Evolutionary conservation across 2,329 filamentous ascomycete species (phyloP), one percentile per base, ranked within the genome.

Genomic region (Pseudogymnoascus sp.): DNA sequence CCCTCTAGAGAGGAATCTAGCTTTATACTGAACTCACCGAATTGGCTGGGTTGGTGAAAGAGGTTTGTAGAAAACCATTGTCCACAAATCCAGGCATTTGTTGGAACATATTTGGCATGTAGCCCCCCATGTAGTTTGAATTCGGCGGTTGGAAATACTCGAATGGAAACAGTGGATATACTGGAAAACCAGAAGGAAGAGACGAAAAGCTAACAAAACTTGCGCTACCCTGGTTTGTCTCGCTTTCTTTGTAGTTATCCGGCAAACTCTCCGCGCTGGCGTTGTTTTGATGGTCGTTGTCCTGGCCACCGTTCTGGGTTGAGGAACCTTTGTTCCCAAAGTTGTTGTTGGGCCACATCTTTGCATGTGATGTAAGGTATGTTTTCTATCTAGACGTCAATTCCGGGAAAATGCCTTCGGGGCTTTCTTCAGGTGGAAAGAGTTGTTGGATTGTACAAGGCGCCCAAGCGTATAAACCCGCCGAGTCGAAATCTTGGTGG

Each of bases 291-390:
- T 48, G 8, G 36, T n/a, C 29, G 59, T 40, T 39, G 40, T 31
- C 37, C 21, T 12, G 4, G 8, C 15, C 31, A 8, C 59, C 9
- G 13, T 60, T 71, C 66, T 68, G 67, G 63, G 64, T 66, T 69
- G 66, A 71, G 66, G 58, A 64, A 21, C 65, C 64, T 64, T 71
- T 68, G 61, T 59, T 65, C 31, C 65, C 65, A 64, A 68, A 71
- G 10, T 63, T 64, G 63, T 68, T 67, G 45, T 69, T 72, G 33
- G 62, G 63, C 69, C 69, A 71, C 69, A 71, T 71, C 9, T 45
- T 60, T 42, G 45, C 15, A 33, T 42, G 45, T 55, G 37, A 31
- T 21, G 12, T n/a, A 29, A 55, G 39, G 31, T 37, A 52, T 62
- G 5, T 33, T 61, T 35, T 60, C 27, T 15, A 29, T 15, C n/a